Evolutionary conservation across 108 stramenopile species (phyloP), one percentile per base, ranked within the genome.

Genomic region (Cylindrotheca closterium): DNA sequence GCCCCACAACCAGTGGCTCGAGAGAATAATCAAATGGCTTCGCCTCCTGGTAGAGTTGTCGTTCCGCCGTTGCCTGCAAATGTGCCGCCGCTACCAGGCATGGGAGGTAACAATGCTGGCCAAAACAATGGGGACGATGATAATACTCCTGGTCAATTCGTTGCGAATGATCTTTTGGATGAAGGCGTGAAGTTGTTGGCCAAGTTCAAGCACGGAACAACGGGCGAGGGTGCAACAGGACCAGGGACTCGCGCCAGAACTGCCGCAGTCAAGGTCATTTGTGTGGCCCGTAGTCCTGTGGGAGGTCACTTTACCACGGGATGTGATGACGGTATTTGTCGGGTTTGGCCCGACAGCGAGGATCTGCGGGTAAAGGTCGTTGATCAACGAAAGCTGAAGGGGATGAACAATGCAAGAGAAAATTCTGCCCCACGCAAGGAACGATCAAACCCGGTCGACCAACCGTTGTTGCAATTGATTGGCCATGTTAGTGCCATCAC

Each of bases 251-350:
- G 92, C 17, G 51, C 83, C 4, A 70, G 82, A 30, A 55, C 75
- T 24, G 74, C 82, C 33, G 61, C 73, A 3, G 82, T 94, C 28
- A 88, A 89, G 34, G 92, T 95, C 2, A 84, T 87, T 63, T 95
- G 96, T 64, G 74, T 97, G n/a, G 76, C 89, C n/a, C 51, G 90
- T 29, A 84, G 85, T 66, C 91, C 92, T 1, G 47, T 82, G 7
- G 96, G 96, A 25, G 82, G 87, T 10, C 84, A 90, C 52, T 87
- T 97, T 60, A 90, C 85, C 0, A 94, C 94, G 30, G 96, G 96
- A 18, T 86, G 87, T 4, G 89, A 91, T 65, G 96, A 97, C 74
- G 96, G 92, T 26, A 71, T 92, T 10, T 89, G 86, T 31, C 80
- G 93, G 34, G 74, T 97, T 28, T 97, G 85, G 89, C 66, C 69